A percentile compares a stretch with the other conserved stretches of the same genome.
These are phyloP conservation scores for Vicia villosa DNA, from an alignment of 306 rosid species.

Conservation along the genomic window DNA sequence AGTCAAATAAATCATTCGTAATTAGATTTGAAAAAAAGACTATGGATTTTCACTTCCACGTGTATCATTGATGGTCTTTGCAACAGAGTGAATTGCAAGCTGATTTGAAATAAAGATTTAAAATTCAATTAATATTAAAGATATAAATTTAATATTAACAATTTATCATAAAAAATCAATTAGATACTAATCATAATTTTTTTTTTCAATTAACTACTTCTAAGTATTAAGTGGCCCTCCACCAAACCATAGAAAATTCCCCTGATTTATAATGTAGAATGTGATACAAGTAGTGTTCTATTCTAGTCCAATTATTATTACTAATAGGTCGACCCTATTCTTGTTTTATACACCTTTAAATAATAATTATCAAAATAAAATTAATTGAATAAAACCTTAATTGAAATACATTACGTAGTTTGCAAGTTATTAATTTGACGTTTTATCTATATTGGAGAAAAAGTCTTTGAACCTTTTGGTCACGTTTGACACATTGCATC, in stretches of 20 bases:
- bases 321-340: neutral
- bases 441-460: slow-evolving; percentile 10
- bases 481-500: slow-evolving; percentile 32
- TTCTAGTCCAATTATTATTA: neutral
- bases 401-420: slow-evolving; percentile 28
- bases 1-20: no score
- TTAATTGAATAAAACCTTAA: neutral
- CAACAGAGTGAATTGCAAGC: no score
- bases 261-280: slow-evolving; percentile 3
- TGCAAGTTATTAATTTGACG: slow-evolving; percentile 30
- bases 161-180: no score
- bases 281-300: slow-evolving; percentile 6
- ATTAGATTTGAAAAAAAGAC: no score
- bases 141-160: no score
- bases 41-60: no score
- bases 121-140: no score
- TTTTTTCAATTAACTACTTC: neutral
- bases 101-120: no score
- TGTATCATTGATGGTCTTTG: no score
- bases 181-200: neutral
- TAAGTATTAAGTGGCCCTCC: slow-evolving; percentile 23
- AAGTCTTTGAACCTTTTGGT: slow-evolving; percentile 7
- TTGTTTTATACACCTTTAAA: slow-evolving; percentile 18
- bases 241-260: neutral
- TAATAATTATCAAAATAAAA: neutral